phyloP scores from a whole-genome alignment of 805 yeast genomes.

The Yarrowia sp. region DNA sequence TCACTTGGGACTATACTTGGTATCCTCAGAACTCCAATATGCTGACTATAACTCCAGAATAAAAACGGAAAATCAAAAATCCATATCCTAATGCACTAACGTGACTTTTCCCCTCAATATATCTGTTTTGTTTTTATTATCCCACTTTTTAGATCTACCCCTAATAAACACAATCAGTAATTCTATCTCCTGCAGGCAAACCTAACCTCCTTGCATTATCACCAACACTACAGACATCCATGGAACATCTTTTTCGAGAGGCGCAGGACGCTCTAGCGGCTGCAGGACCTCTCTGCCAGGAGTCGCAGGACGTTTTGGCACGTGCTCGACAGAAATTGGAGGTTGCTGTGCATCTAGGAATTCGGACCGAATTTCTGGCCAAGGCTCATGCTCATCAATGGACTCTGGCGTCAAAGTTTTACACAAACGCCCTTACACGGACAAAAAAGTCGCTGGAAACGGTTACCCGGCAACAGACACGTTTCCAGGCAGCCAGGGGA shows the following conservation, averaged over 20 bases:
- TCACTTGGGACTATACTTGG: too few species aligned
- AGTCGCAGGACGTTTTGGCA: slow-evolving; percentile 5
- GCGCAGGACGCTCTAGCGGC: slow-evolving; percentile 21
- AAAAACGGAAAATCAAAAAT: too few species aligned
- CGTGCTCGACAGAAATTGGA: slow-evolving; percentile 11
- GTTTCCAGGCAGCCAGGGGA: slow-evolving; percentile 9
- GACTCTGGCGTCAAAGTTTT: slow-evolving; percentile 1
- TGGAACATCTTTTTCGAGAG: background rate
- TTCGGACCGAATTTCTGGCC: slow-evolving; percentile 7
- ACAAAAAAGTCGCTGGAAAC: slow-evolving; percentile 13
- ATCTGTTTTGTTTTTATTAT: too few species aligned
- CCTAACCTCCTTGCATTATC: slow-evolving; percentile 14
- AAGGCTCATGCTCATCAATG: slow-evolving; percentile 14
- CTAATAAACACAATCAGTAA: too few species aligned
- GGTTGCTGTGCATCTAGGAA: slow-evolving; percentile 1
- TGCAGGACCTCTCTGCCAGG: slow-evolving; percentile 16
- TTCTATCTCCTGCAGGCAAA: background rate
- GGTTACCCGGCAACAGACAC: slow-evolving; percentile 9
- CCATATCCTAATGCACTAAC: too few species aligned
- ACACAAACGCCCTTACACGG: slow-evolving; percentile 4
- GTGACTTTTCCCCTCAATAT: too few species aligned
- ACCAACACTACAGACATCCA: background rate
- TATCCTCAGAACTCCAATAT: too few species aligned
- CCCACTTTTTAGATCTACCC: too few species aligned
- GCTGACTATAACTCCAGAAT: too few species aligned